A percentile compares a stretch with the other conserved stretches of the same genome.
phyloP scores from a whole-genome alignment of 2,329 filamentous ascomycete genomes.

The Cladophialophora immunda region DNA sequence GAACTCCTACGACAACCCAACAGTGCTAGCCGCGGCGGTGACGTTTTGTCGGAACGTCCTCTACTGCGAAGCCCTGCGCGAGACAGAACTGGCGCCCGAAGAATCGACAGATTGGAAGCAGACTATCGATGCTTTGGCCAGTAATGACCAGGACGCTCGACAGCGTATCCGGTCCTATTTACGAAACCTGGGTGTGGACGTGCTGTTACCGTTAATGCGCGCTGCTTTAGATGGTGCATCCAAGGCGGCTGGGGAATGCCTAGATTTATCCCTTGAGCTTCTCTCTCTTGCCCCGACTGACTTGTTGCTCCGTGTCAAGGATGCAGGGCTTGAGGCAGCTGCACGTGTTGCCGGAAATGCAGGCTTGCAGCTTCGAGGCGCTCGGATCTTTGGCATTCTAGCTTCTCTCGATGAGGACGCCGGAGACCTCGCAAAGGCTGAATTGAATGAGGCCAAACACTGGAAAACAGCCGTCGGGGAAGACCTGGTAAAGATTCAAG shows the following conservation, averaged over 20 bases:
- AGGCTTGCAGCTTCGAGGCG: slow-evolving; percentile 70
- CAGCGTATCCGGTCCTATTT: slow-evolving; percentile 27
- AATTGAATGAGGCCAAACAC: slow-evolving; percentile 24
- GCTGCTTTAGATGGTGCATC: slow-evolving; percentile 56
- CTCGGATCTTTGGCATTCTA: slow-evolving; percentile 78
- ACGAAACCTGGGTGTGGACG: slow-evolving; percentile 44
- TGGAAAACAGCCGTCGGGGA: slow-evolving; percentile 70
- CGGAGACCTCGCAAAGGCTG: slow-evolving; percentile 14
- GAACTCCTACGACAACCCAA: slow-evolving; percentile 47
- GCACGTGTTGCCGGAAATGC: slow-evolving; percentile 67
- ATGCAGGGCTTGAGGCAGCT: slow-evolving; percentile 20
- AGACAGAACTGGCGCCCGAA: slow-evolving; percentile 56
- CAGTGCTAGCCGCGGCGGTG: slow-evolving; percentile 74
- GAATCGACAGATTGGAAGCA: slow-evolving; percentile 85
- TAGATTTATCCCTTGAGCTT: slow-evolving; percentile 62
- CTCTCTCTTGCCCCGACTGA: slow-evolving; percentile 64
- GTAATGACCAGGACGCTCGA: slow-evolving; percentile 37
- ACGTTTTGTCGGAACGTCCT: slow-evolving; percentile 72
- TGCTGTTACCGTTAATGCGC: slow-evolving; percentile 46
- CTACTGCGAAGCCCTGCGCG: slow-evolving; percentile 63
- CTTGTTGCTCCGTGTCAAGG: slow-evolving; percentile 16
- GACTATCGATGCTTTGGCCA: slow-evolving; percentile 66
- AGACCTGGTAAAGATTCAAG: slow-evolving; percentile 67
- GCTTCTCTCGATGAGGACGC: slow-evolving; percentile 65
- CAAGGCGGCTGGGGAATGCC: slow-evolving; percentile 54